Conservation (phyloP, 768 basidiomycete species). For the Leucosporidium creatinivorum region DNA sequence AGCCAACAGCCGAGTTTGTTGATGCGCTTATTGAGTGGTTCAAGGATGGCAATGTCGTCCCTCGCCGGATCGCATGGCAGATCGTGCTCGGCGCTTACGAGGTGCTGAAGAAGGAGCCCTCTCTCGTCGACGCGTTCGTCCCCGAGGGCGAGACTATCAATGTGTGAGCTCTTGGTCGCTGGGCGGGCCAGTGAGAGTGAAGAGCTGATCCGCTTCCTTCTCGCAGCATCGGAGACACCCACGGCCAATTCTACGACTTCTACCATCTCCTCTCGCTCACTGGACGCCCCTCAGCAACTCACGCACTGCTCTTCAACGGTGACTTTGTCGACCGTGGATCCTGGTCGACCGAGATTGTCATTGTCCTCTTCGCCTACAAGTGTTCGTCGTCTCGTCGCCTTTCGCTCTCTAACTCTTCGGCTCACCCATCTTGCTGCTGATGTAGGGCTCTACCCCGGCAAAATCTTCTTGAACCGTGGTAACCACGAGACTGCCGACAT, state of each 20-base stretch:
- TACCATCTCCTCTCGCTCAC: slow-evolving; percentile 79
- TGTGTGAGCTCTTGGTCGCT: slow-evolving; percentile 46
- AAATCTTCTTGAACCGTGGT: slow-evolving; percentile 88
- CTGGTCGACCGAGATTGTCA: slow-evolving; percentile 86
- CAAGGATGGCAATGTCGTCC: slow-evolving; percentile 85
- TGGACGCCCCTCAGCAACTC: slow-evolving; percentile 73
- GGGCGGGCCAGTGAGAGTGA: not conserved
- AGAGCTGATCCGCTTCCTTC: not conserved
- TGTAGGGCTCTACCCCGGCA: slow-evolving; percentile 79
- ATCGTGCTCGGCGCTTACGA: slow-evolving; percentile 81
- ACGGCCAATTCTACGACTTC: slow-evolving; percentile 94
- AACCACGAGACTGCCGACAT: slow-evolving; percentile 97
- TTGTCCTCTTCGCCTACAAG: slow-evolving; percentile 91
- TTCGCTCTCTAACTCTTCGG: not conserved
- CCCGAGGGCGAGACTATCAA: slow-evolving; percentile 74
- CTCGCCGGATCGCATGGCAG: slow-evolving; percentile 71
- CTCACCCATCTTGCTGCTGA: not conserved
- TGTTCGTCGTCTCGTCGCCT: slow-evolving; percentile 50
- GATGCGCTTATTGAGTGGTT: slow-evolving; percentile 82
- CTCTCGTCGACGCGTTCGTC: slow-evolving; percentile 67
- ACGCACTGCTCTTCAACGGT: slow-evolving; percentile 82
- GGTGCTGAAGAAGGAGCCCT: slow-evolving; percentile 67
- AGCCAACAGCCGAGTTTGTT: slow-evolving; percentile 70
- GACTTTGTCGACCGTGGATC: slow-evolving; percentile 97
- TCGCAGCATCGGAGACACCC: slow-evolving; percentile 74